These are phyloP conservation scores for Arabidopsis thaliana DNA, from an alignment of 345 rosid genomes.

Conservation along the genomic window TAIR10.1 NC_003071.7:8286501-8287000, in stretches of 20 bases:
- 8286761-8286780: background rate
- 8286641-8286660: background rate
- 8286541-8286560: background rate
- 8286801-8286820: background rate
- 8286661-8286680: background rate
- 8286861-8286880: background rate
- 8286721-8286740: conserved; percentile 11
- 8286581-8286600: background rate
- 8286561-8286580: background rate
- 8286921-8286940: background rate
- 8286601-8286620: background rate
- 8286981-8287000: background rate
- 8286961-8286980: background rate
- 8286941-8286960: background rate
- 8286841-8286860: background rate
- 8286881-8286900: background rate
- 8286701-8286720: background rate
- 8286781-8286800: background rate
- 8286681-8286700: background rate
- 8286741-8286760: background rate
- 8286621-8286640: conserved; percentile 20
- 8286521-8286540: background rate
- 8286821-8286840: background rate
- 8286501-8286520: background rate
- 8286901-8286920: background rate